Conservation (phyloP, 192 early-diverging fungal genomes). For the Rhizoclosmatium sp. region DNA sequence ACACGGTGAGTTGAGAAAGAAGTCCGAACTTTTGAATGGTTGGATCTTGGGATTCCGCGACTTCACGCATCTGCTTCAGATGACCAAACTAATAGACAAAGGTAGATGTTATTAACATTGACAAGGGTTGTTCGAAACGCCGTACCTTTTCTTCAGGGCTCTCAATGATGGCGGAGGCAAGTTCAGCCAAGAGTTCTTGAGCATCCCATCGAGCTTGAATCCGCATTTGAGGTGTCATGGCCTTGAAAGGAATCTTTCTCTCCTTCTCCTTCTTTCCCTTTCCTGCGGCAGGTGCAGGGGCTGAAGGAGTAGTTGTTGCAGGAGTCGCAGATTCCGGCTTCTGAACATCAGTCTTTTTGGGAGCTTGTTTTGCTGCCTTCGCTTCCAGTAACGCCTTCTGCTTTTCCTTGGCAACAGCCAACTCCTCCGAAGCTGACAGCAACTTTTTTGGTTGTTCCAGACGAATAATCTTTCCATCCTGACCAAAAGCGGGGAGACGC, state of each 20-base stretch:
- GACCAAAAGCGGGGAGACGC: constrained; percentile 30
- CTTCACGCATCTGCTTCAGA: constrained; percentile 72
- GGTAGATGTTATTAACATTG: constrained; percentile 7
- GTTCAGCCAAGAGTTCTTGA: constrained; percentile 79
- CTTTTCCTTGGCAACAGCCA: constrained; percentile 29
- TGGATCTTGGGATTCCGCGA: constrained; percentile 69
- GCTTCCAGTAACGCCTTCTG: constrained; percentile 11
- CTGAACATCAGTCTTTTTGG: constrained; percentile 66
- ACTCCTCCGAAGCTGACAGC: background rate
- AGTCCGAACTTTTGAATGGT: constrained; percentile 79
- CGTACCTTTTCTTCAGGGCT: constrained; percentile 79
- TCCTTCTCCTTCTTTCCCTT: background rate
- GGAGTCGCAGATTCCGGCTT: constrained; percentile 21
- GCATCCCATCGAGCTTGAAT: constrained; percentile 41
- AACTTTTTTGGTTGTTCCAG: background rate
- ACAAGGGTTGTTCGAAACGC: constrained; percentile 1
- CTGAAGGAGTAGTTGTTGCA: background rate
- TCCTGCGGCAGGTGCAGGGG: background rate
- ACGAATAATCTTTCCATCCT: constrained; percentile 26
- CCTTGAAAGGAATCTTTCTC: background rate
- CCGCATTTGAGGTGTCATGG: constrained; percentile 33
- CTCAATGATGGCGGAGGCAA: constrained; percentile 81
- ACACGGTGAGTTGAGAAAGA: constrained; percentile 90
- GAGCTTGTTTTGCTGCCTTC: constrained; percentile 61
- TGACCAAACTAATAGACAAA: constrained; percentile 56